These are phyloP conservation scores for Cruciata laevipes DNA, from an alignment of 257 asterid species.

Conservation along the genomic window DNA sequence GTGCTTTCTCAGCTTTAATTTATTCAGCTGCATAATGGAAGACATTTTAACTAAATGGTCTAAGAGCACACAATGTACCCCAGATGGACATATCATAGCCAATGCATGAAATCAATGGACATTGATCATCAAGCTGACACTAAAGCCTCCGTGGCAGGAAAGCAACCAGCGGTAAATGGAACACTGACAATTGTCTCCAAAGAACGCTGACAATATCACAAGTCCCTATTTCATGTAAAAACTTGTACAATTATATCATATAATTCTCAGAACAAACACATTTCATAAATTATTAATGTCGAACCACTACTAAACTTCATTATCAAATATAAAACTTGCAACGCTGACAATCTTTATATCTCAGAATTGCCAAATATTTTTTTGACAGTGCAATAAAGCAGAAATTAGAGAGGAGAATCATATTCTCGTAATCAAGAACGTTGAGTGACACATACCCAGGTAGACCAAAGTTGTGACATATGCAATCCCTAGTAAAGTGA, in stretches of 20 bases:
- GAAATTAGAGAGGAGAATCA: background rate
- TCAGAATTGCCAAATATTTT: background rate
- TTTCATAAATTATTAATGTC: no score
- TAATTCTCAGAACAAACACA: no score
- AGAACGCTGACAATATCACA: no score
- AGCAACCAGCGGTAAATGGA: no score
- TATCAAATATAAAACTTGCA: background rate
- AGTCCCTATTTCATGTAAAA: no score
- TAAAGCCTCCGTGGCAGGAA: no score
- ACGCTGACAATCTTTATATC: background rate
- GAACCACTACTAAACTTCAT: background rate
- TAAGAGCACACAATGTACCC: no score
- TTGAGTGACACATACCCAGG: slow-evolving; percentile 63
- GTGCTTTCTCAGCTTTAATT: slow-evolving; percentile 70
- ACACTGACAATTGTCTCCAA: no score
- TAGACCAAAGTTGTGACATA: slow-evolving; percentile 96
- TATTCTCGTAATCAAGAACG: background rate
- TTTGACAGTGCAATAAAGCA: background rate
- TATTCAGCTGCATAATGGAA: slow-evolving; percentile 55
- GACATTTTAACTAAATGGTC: background rate
- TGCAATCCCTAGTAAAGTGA: slow-evolving; percentile 92
- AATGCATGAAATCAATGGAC: background rate
- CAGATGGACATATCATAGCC: background rate
- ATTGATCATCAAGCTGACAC: background rate
- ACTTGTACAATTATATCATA: background rate